Evolutionary conservation across 1,284 basidiomycete genomes (phyloP).

Genomic region (Inonotus hispidus): DNA sequence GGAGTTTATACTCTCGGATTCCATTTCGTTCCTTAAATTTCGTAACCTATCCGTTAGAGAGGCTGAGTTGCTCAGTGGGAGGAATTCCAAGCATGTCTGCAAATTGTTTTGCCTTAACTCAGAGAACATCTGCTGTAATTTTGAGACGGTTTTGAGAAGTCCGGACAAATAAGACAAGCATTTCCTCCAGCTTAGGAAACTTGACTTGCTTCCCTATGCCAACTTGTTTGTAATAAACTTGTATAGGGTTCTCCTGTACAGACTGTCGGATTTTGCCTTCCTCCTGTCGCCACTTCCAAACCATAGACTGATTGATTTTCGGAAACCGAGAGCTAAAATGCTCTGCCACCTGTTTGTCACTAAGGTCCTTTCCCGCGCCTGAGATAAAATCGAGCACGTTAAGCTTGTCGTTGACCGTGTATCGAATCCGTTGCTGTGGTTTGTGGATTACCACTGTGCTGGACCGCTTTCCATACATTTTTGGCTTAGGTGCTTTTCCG

Average conservation of each 20-base stretch:
- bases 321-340: background rate
- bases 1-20: constrained; percentile 15
- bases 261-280: background rate
- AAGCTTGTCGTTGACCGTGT: background rate
- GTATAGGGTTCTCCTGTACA: background rate
- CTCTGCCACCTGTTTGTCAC: background rate
- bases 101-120: background rate
- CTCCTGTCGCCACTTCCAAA: background rate
- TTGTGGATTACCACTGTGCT: background rate
- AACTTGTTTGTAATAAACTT: background rate
- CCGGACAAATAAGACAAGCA: background rate
- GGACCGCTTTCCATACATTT: background rate
- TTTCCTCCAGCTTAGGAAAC: background rate
- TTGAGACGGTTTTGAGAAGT: background rate
- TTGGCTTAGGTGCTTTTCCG: background rate
- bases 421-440: background rate
- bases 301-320: background rate
- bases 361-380: background rate
- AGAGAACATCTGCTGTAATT: background rate
- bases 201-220: background rate
- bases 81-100: background rate
- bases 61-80: background rate
- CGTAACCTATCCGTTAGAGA: constrained; percentile 1
- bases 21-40: background rate
- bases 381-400: background rate